Percentiles rank a stretch among this genome's conserved stretches.
Conservation (phyloP, 2,329 filamentous ascomycete genomes). For the Apiospora pterosperma region DNA sequence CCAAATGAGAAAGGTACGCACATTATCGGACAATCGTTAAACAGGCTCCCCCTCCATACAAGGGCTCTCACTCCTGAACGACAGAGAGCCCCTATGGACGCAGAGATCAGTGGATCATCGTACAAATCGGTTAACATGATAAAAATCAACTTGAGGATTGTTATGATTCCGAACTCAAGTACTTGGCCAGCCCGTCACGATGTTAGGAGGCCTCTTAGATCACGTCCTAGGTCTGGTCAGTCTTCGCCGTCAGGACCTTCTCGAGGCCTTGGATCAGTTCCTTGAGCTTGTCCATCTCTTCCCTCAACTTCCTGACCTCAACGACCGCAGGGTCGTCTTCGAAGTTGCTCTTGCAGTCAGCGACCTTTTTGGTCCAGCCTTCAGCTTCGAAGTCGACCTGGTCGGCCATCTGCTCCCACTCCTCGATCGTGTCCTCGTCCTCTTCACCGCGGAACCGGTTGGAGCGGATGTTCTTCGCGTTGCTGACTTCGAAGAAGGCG, state of each 20-base stretch:
- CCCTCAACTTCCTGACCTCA: constrained; percentile 59
- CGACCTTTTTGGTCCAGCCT: constrained; percentile 80
- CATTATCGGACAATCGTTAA: too few species aligned
- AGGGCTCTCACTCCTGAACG: neutral
- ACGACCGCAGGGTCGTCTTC: constrained; percentile 73
- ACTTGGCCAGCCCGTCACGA: neutral
- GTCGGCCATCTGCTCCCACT: constrained; percentile 82
- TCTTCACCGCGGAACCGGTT: constrained; percentile 80
- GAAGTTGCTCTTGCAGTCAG: constrained; percentile 74
- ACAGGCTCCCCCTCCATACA: neutral
- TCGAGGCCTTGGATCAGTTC: constrained; percentile 27
- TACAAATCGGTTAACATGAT: neutral
- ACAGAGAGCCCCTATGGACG: neutral
- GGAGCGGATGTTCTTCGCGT: constrained; percentile 61
- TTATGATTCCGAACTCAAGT: neutral
- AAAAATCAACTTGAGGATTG: neutral
- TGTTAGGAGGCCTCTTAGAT: neutral
- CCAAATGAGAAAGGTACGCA: neutral
- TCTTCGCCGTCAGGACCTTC: constrained; percentile 14
- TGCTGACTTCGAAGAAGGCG: constrained; percentile 65
- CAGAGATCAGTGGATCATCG: neutral
- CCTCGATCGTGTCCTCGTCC: constrained; percentile 84
- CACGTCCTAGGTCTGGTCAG: neutral
- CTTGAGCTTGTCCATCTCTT: constrained; percentile 57
- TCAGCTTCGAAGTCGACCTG: constrained; percentile 78